These are phyloP conservation scores for Erysimum cheiri DNA, from an alignment of 441 rosid species.

Conservation along the genomic window DNA sequence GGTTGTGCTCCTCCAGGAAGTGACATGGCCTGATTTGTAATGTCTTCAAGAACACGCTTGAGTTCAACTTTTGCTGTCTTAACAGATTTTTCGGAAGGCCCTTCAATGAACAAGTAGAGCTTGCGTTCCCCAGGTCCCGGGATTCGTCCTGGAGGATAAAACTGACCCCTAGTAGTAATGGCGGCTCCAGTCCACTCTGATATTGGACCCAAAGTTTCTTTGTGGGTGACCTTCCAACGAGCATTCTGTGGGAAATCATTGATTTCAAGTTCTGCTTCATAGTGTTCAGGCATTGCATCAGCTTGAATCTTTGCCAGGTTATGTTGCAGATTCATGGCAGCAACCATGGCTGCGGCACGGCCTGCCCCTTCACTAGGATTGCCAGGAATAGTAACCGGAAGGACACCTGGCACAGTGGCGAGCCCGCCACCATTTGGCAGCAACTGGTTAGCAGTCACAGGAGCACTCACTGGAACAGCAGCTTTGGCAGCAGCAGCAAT, in stretches of 20 bases:
- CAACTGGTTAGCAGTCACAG: conserved; percentile 43
- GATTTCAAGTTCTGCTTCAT: conserved; percentile 93
- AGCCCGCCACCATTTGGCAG: conserved; percentile 55
- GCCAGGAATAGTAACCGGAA: conserved; percentile 57
- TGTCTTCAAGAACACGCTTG: conserved; percentile 90
- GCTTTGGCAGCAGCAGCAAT: conserved; percentile 59
- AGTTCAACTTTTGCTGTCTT: conserved; percentile 87
- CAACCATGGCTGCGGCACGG: conserved; percentile 88
- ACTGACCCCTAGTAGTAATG: conserved; percentile 90
- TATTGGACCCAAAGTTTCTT: conserved; percentile 94
- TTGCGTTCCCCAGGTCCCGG: conserved; percentile 86
- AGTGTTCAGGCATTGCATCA: conserved; percentile 95
- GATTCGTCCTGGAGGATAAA: conserved; percentile 63
- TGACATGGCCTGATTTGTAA: conserved; percentile 76
- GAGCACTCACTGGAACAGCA: conserved; percentile 45
- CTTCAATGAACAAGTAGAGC: conserved; percentile 89
- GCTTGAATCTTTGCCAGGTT: conserved; percentile 94
- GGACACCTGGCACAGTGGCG: conserved; percentile 50
- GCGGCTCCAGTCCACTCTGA: conserved; percentile 99
- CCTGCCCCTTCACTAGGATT: conserved; percentile 71
- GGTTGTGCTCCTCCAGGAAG: conserved; percentile 93
- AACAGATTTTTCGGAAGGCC: conserved; percentile 85
- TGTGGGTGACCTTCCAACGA: conserved; percentile 98
- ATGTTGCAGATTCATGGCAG: conserved; percentile 87
- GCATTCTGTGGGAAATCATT: conserved; percentile 97